A percentile compares a stretch with the other conserved stretches of the same genome.
phyloP scores from a whole-genome alignment of 768 basidiomycete genomes.

The Mycena rebaudengoi region DNA sequence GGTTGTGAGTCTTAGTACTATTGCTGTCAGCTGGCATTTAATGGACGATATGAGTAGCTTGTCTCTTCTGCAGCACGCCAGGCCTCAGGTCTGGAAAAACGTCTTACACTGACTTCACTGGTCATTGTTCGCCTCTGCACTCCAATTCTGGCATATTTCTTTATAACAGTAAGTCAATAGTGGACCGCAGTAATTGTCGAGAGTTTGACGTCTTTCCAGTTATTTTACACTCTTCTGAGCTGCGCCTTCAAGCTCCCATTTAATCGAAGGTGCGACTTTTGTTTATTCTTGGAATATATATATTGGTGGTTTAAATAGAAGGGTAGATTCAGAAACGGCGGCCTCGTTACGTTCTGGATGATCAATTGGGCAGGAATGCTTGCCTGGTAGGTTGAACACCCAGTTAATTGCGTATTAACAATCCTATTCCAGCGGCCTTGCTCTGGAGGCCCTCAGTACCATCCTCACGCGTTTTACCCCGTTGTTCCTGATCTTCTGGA shows the following conservation, averaged over 20 bases:
- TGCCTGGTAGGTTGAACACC: conserved; percentile 23
- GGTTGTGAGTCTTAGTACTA: too few relatives aligned
- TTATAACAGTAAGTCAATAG: conserved; percentile 43
- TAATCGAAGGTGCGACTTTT: conserved; percentile 26
- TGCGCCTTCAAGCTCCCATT: conserved; percentile 55
- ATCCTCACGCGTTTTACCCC: conserved; percentile 42
- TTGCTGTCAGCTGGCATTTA: too few relatives aligned
- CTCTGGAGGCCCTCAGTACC: conserved; percentile 43
- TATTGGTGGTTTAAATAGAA: not conserved
- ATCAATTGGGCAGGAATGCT: conserved; percentile 43
- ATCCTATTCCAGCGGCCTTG: conserved; percentile 32
- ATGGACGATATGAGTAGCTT: conserved; percentile 38
- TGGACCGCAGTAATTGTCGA: not conserved
- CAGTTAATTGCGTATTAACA: not conserved
- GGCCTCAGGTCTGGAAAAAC: conserved; percentile 43
- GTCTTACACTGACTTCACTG: conserved; percentile 41
- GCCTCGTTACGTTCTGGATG: conserved; percentile 41
- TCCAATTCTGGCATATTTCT: conserved; percentile 42
- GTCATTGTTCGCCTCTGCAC: conserved; percentile 41
- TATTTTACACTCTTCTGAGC: conserved; percentile 51
- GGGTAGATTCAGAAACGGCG: conserved; percentile 32
- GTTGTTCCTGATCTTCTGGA: conserved; percentile 42
- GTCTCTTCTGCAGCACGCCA: conserved; percentile 44
- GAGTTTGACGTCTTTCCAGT: not conserved
- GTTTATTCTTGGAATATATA: not conserved